Evolutionary conservation across 805 yeast genomes (phyloP), one percentile per base, ranked within the genome.

Genomic region (Jamesozyma hellenica): DNA sequence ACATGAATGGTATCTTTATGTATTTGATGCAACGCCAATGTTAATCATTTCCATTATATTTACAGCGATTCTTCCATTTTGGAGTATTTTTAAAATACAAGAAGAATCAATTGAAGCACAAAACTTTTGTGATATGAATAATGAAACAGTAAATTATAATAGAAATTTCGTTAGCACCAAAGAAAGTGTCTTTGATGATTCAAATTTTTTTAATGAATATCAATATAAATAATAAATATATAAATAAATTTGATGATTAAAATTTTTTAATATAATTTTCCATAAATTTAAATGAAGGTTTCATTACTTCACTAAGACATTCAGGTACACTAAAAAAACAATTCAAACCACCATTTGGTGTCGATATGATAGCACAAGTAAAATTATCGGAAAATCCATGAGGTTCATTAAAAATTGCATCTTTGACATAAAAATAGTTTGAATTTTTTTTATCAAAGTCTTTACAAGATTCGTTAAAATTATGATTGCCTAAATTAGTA

Each of bases 21-120:
- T 53, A 6, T 53, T 60, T 31, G 66, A 61, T 35, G 57, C 58
- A 1, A n/a, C 45, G 1, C 44, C 55, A 35, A 60, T 61, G 59
- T 46, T 56, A 23, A 18, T 49, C 5, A 42, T 44, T 4, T 31
- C 41, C 3, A 4, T 49, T 8, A 15, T 41, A 25, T 34, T 25
- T 15, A 23, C 21, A 5, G 8, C 9, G 43, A 47, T 37, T 9
- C 42, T 47, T 25, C 39, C 39, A 30, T 38, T 35, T 28, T 42
- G 34, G 8, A 50, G 47, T 37, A 45, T 49, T 10, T 47, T 40
- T 28, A 40, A 28, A 21, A 34, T 49, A 10, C 50, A 49, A 32
- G 45, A 47, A 17, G 52, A 48, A 25, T 48, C 52, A 12, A 40
- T 46, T 2, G 38, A 32, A 18, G 33, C 40, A 14, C 48, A 44